phyloP scores from a whole-genome alignment of 2,329 filamentous ascomycete species.

The Ascochyta rabiei region DNA sequence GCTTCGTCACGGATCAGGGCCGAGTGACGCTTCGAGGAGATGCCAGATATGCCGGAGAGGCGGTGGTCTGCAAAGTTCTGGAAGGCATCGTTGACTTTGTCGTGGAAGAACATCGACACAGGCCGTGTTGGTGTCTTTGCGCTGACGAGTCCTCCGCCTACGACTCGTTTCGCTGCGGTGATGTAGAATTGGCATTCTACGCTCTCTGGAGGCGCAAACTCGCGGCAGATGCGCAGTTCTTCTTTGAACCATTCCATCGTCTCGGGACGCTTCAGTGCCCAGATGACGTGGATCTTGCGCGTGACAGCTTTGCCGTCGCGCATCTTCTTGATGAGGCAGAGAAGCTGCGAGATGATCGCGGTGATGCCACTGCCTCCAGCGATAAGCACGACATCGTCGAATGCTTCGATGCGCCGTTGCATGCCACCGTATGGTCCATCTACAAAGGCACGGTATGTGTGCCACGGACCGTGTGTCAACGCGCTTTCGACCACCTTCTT shows the following conservation, averaged over 20 bases:
- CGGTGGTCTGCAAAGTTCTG: slow-evolving; percentile 82
- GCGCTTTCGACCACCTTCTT: slow-evolving; percentile 82
- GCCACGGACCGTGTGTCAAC: slow-evolving; percentile 83
- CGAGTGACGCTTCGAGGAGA: slow-evolving; percentile 69
- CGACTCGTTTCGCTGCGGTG: slow-evolving; percentile 71
- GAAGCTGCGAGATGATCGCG: slow-evolving; percentile 85
- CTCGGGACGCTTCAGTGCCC: slow-evolving; percentile 88
- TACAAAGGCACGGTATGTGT: slow-evolving; percentile 89
- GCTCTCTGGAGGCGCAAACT: slow-evolving; percentile 84
- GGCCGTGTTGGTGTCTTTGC: slow-evolving; percentile 61
- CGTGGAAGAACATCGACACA: slow-evolving; percentile 78
- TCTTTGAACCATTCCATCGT: slow-evolving; percentile 98
- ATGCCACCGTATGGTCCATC: slow-evolving; percentile 96
- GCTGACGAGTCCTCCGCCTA: slow-evolving; percentile 57
- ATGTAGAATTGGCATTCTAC: slow-evolving; percentile 96
- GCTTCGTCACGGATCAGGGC: slow-evolving; percentile 83
- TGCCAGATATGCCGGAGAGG: slow-evolving; percentile 50
- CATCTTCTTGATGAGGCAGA: slow-evolving; percentile 96
- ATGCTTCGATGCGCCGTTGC: slow-evolving; percentile 85
- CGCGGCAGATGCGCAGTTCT: slow-evolving; percentile 88
- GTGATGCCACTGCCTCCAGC: slow-evolving; percentile 95
- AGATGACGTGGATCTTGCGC: slow-evolving; percentile 88
- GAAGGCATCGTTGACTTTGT: slow-evolving; percentile 86
- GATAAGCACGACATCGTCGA: slow-evolving; percentile 91
- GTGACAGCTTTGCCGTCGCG: slow-evolving; percentile 93